Evolutionary conservation across 2,329 filamentous ascomycete species (phyloP).

Genomic region (Malbranchea zuffiana): DNA sequence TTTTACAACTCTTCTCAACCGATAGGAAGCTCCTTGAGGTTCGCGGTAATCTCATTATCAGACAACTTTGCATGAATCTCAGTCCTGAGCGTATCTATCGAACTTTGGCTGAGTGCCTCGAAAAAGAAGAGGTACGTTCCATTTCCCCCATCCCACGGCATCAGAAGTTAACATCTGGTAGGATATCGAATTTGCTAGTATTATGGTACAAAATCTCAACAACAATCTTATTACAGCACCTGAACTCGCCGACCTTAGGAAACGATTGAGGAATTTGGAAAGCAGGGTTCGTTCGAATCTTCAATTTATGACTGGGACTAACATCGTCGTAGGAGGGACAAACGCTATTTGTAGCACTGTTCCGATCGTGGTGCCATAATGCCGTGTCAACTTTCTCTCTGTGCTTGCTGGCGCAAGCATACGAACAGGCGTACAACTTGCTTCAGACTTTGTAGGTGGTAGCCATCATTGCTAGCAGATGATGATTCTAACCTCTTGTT

Average conservation of each 20-base stretch:
- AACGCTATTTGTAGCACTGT: slow-evolving; percentile 85
- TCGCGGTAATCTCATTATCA: slow-evolving; percentile 88
- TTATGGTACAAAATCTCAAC: slow-evolving; percentile 98
- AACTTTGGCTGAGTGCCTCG: slow-evolving; percentile 88
- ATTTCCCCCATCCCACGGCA: not conserved
- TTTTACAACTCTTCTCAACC: slow-evolving; percentile 89
- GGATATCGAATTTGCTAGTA: slow-evolving; percentile 95
- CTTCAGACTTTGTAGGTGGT: slow-evolving; percentile 79
- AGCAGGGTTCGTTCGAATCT: slow-evolving; percentile 51
- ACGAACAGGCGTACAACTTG: slow-evolving; percentile 94
- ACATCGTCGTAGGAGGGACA: slow-evolving; percentile 62
- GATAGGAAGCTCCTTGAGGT: slow-evolving; percentile 85
- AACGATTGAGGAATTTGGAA: slow-evolving; percentile 80
- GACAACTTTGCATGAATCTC: slow-evolving; percentile 83
- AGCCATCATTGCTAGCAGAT: not conserved
- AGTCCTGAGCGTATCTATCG: slow-evolving; percentile 93
- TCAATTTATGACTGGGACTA: slow-evolving; percentile 9
- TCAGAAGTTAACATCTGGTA: slow-evolving; percentile 16
- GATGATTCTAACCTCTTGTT: slow-evolving; percentile 20
- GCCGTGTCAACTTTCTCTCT: slow-evolving; percentile 95
- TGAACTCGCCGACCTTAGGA: slow-evolving; percentile 80
- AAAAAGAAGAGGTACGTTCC: slow-evolving; percentile 68
- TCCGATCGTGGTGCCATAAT: slow-evolving; percentile 97
- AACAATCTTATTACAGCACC: slow-evolving; percentile 98
- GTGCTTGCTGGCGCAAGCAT: slow-evolving; percentile 89